These are phyloP conservation scores for Echium plantagineum DNA, from an alignment of 257 asterid species.

Conservation along the genomic window DNA sequence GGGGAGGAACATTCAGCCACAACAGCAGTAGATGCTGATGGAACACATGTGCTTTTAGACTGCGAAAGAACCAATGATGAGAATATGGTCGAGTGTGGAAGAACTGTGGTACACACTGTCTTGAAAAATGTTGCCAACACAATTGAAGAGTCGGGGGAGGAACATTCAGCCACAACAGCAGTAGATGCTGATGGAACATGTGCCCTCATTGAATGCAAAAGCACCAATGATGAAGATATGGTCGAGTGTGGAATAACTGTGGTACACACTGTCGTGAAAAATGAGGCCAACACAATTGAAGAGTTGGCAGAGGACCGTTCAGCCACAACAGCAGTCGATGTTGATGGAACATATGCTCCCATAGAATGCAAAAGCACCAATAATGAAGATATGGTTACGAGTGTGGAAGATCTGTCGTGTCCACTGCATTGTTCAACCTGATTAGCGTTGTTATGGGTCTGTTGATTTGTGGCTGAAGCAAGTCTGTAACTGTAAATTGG, in stretches of 20 bases:
- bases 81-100: slow-evolving; percentile 12
- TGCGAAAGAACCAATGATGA: slow-evolving; percentile 13
- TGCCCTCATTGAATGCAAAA: no score
- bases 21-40: slow-evolving; percentile 9
- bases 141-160: no score
- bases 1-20: slow-evolving; percentile 23
- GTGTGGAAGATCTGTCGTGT: slow-evolving; percentile 15
- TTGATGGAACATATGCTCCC: not conserved
- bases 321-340: slow-evolving; percentile 6
- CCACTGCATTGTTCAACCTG: slow-evolving; percentile 15
- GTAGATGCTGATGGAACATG: no score
- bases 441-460: not conserved
- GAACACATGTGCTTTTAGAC: not conserved
- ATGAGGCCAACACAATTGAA: slow-evolving; percentile 41
- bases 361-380: slow-evolving; percentile 11
- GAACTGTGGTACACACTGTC: no score
- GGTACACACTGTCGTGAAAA: slow-evolving; percentile 12
- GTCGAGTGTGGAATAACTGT: no score
- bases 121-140: no score
- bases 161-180: no score
- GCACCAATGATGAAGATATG: no score
- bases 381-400: slow-evolving; percentile 20
- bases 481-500: slow-evolving; percentile 36
- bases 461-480: slow-evolving; percentile 3
- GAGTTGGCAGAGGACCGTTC: slow-evolving; percentile 41